These are phyloP conservation scores for Tirmania nivea DNA, from an alignment of 495 filamentous ascomycete species.

Conservation along the genomic window DNA sequence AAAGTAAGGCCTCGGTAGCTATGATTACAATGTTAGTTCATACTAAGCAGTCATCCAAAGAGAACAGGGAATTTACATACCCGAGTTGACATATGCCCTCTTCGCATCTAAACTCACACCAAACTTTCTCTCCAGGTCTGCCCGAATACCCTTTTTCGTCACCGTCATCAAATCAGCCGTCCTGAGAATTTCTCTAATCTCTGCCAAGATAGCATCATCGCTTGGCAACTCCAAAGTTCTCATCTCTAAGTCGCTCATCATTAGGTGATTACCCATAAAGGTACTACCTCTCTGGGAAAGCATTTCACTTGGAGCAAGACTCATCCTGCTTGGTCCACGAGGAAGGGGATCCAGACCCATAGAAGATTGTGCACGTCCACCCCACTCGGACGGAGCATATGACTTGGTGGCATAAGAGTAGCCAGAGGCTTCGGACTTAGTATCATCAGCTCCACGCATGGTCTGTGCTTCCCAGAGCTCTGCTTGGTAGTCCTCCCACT, in stretches of 20 bases:
- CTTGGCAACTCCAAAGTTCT: slow-evolving; percentile 45
- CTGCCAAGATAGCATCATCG: slow-evolving; percentile 75
- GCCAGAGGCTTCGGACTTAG: slow-evolving; percentile 70
- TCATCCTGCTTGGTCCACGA: slow-evolving; percentile 35
- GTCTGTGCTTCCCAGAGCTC: slow-evolving; percentile 94
- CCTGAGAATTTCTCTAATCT: slow-evolving; percentile 80
- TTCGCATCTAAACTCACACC: slow-evolving; percentile 56
- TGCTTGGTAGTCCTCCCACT: slow-evolving; percentile 96
- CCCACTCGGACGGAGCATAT: slow-evolving; percentile 43
- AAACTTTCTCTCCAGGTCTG: slow-evolving; percentile 76
- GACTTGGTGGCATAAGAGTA: slow-evolving; percentile 78
- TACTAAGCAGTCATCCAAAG: background rate
- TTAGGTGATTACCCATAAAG: slow-evolving; percentile 21
- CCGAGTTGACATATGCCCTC: slow-evolving; percentile 81
- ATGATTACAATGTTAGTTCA: slow-evolving; percentile 22
- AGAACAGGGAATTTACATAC: slow-evolving; percentile 30
- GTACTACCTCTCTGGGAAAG: slow-evolving; percentile 34
- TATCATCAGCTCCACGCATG: slow-evolving; percentile 42
- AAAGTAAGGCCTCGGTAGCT: slow-evolving; percentile 56
- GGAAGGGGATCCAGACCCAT: slow-evolving; percentile 26
- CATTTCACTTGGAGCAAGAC: slow-evolving; percentile 57
- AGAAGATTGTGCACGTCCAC: slow-evolving; percentile 35
- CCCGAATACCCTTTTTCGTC: slow-evolving; percentile 95
- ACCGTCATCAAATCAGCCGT: slow-evolving; percentile 91
- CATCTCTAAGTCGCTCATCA: slow-evolving; percentile 43